Conservation (phyloP, 169 alveolate genomes). For the Cryptosporidium bovis region DNA sequence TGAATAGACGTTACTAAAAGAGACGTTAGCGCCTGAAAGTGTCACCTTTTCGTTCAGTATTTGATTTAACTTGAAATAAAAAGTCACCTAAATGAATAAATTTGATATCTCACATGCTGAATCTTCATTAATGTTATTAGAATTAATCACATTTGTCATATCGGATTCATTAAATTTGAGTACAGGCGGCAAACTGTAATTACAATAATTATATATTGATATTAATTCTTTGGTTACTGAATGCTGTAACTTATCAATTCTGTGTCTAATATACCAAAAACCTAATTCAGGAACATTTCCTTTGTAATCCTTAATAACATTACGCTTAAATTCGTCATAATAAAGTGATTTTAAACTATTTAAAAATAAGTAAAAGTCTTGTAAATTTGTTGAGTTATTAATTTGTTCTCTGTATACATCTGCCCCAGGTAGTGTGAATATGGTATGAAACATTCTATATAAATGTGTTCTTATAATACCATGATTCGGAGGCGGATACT, state of each 20-base stretch:
- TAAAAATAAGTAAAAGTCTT: constrained; percentile 18
- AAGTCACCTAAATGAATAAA: background rate
- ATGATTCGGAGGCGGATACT: constrained; percentile 73
- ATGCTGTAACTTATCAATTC: constrained; percentile 48
- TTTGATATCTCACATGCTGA: constrained; percentile 11
- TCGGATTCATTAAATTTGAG: constrained; percentile 39
- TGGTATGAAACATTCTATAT: constrained; percentile 57
- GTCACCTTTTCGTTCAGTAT: too few species aligned
- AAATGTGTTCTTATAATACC: constrained; percentile 58
- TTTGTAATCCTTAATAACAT: background rate
- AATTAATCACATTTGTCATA: constrained; percentile 12
- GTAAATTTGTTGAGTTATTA: constrained; percentile 17
- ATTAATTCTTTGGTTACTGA: constrained; percentile 29
- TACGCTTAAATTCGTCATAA: background rate
- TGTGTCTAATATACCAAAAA: constrained; percentile 71
- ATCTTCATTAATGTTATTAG: constrained; percentile 2
- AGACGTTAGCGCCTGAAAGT: too few species aligned
- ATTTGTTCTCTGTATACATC: constrained; percentile 33
- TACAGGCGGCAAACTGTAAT: constrained; percentile 7
- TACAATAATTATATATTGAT: constrained; percentile 30
- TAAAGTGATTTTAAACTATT: background rate
- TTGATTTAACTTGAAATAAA: too few species aligned
- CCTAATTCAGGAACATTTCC: constrained; percentile 41
- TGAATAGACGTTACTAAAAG: too few species aligned
- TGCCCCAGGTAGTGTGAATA: constrained; percentile 56